Evolutionary conservation across 768 basidiomycete genomes (phyloP), one percentile per base, ranked within the genome.

Genomic region (Sarcomyxa edulis): DNA sequence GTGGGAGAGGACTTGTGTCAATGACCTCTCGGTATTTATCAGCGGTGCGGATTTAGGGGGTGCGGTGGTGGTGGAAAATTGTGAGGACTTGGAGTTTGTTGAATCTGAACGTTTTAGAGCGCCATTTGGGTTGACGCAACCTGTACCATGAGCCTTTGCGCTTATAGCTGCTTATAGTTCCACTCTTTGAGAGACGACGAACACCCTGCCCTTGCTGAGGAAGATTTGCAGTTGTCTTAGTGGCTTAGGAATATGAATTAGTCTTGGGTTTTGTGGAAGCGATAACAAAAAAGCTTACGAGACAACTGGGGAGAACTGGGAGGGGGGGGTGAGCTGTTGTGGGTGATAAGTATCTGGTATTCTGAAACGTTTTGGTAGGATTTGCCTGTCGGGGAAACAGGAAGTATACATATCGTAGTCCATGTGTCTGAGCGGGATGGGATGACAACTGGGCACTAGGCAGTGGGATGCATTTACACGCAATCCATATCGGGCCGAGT

Each of bases 371-470:
- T 85, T 86, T n/a, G 88, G 87, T 12, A 75, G 64, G 48, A 91
- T 88, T 46, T 82, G 81, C 48, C 76, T 68, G 51, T 79, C 74
- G 67, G 87, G 90, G 52, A 75, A 90, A 82, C 83, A 91, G 40
- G 78, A 66, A 45, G 80, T 71, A 63, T 86, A 84, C 63, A n/a
- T n/a, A n/a, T n/a, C n/a, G n/a, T 11, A 27, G 25, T 44, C 46
- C 46, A 48, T 48, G 30, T 36, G n/a, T n/a, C n/a, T n/a, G n/a
- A n/a, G n/a, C n/a, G n/a, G n/a, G n/a, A n/a, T n/a, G n/a, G n/a
- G n/a, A n/a, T n/a, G n/a, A n/a, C n/a, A n/a, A n/a, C n/a, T n/a
- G n/a, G n/a, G n/a, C n/a, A n/a, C n/a, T n/a, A n/a, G n/a, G n/a
- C n/a, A n/a, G n/a, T n/a, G n/a, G n/a, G n/a, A n/a, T n/a, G n/a